Evolutionary conservation across 2,329 filamentous ascomycete genomes (phyloP).

Genomic region (Aciculosporium take): DNA sequence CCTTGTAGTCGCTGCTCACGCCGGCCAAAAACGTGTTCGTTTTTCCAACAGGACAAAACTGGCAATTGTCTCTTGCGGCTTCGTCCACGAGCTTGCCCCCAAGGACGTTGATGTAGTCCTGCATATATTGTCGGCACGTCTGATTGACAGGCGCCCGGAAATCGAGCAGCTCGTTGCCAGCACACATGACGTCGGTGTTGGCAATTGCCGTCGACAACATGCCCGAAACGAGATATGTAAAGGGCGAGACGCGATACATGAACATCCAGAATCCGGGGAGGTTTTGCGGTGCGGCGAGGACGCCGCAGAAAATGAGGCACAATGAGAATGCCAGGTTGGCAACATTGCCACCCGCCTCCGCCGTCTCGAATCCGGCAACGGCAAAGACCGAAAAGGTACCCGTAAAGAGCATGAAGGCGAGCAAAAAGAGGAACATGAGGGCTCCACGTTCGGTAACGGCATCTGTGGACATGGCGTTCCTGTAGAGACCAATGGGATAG

Average conservation of each 20-base stretch:
- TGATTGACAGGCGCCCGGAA: slow-evolving; percentile 46
- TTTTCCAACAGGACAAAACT: slow-evolving; percentile 37
- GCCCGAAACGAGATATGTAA: slow-evolving; percentile 66
- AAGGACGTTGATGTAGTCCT: slow-evolving; percentile 27
- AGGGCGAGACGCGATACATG: slow-evolving; percentile 65
- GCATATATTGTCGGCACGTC: slow-evolving; percentile 48
- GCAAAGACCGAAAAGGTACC: slow-evolving; percentile 69
- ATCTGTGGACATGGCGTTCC: slow-evolving; percentile 49
- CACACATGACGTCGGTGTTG: slow-evolving; percentile 50
- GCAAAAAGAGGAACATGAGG: slow-evolving; percentile 65
- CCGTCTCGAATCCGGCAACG: slow-evolving; percentile 60
- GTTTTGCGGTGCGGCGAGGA: slow-evolving; percentile 47
- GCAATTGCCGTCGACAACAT: slow-evolving; percentile 59
- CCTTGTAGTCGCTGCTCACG: slow-evolving; percentile 36
- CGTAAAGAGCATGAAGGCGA: slow-evolving; percentile 64
- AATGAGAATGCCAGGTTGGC: slow-evolving; percentile 63
- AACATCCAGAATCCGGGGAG: slow-evolving; percentile 71
- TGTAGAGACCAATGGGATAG: slow-evolving; percentile 67
- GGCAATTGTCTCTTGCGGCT: slow-evolving; percentile 34
- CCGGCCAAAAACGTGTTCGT: slow-evolving; percentile 37
- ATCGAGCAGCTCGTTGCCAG: slow-evolving; percentile 52
- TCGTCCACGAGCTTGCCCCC: slow-evolving; percentile 42
- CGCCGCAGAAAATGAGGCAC: slow-evolving; percentile 61
- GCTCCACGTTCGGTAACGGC: slow-evolving; percentile 54
- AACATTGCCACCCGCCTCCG: slow-evolving; percentile 62